Evolutionary conservation across 140 eudicot species (phyloP).

Genomic region (Bidens hawaiensis): DNA sequence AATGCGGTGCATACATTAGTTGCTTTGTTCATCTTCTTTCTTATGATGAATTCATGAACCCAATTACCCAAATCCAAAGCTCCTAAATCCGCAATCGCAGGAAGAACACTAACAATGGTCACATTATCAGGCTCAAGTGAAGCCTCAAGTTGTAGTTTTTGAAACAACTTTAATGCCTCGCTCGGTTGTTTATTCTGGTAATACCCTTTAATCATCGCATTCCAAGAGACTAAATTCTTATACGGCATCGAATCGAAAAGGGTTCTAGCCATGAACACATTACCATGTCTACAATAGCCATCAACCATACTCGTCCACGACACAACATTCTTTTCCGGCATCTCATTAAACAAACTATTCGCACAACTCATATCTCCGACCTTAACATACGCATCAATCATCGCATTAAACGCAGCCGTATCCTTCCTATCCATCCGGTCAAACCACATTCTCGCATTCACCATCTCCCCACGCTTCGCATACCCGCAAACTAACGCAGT

Average conservation of each 20-base stretch:
- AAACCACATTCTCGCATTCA: slow-evolving; percentile 42
- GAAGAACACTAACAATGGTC: slow-evolving; percentile 68
- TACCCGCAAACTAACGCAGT: slow-evolving; percentile 75
- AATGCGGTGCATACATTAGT: slow-evolving; percentile 60
- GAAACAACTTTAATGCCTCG: slow-evolving; percentile 56
- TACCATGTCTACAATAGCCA: slow-evolving; percentile 57
- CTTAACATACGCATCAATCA: slow-evolving; percentile 77
- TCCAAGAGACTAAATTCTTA: slow-evolving; percentile 71
- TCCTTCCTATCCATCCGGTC: slow-evolving; percentile 58
- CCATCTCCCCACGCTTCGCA: slow-evolving; percentile 52
- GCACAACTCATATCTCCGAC: slow-evolving; percentile 54
- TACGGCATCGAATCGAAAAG: slow-evolving; percentile 66
- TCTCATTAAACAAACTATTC: slow-evolving; percentile 37
- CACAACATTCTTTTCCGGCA: slow-evolving; percentile 48
- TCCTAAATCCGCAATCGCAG: slow-evolving; percentile 88
- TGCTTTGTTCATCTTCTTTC: slow-evolving; percentile 46
- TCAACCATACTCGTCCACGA: slow-evolving; percentile 84
- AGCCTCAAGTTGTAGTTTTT: slow-evolving; percentile 36
- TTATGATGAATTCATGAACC: slow-evolving; percentile 54
- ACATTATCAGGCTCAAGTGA: slow-evolving; percentile 58
- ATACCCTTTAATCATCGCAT: slow-evolving; percentile 82
- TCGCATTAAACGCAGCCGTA: slow-evolving; percentile 51
- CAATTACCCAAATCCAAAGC: slow-evolving; percentile 73
- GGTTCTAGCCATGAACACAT: slow-evolving; percentile 47
- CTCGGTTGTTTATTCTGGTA: slow-evolving; percentile 58